Evolutionary conservation across 106 monocot genomes (phyloP).

Genomic region (Dendrobium chrysotoxum): DNA sequence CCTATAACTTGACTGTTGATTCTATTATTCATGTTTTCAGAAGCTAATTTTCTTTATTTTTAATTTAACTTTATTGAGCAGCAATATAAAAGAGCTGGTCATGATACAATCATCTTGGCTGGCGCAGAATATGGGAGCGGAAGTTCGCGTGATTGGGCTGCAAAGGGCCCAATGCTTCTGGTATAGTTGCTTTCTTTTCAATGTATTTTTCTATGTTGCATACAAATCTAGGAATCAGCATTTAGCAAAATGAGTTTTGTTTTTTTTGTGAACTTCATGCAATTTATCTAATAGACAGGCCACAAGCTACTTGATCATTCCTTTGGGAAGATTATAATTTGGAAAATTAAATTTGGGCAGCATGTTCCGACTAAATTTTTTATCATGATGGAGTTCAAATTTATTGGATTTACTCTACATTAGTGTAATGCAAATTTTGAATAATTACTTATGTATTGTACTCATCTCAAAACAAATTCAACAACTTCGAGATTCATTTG

Average conservation of each 20-base stretch:
- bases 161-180: slow-evolving; percentile 83
- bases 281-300: neutral
- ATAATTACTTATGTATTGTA: neutral
- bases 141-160: slow-evolving; percentile 95
- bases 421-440: too few species aligned
- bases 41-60: neutral
- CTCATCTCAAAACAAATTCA: neutral
- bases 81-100: slow-evolving; percentile 75
- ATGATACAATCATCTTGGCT: slow-evolving; percentile 79
- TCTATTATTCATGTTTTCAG: neutral
- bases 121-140: slow-evolving; percentile 92
- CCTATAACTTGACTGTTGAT: neutral
- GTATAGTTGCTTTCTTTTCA: slow-evolving; percentile 10
- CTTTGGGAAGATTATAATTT: neutral
- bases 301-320: neutral
- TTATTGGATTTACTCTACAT: neutral
- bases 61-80: slow-evolving; percentile 10
- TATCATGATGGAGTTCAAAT: neutral
- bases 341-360: neutral
- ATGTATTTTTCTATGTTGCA: neutral
- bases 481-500: neutral
- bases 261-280: neutral
- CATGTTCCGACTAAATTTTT: neutral
- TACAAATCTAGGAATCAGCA: neutral
- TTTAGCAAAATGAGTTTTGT: neutral